Base-by-base conservation (phyloP, 164 flowering plant genomes). In the Kalanchoe fedtschenkoi region DNA sequence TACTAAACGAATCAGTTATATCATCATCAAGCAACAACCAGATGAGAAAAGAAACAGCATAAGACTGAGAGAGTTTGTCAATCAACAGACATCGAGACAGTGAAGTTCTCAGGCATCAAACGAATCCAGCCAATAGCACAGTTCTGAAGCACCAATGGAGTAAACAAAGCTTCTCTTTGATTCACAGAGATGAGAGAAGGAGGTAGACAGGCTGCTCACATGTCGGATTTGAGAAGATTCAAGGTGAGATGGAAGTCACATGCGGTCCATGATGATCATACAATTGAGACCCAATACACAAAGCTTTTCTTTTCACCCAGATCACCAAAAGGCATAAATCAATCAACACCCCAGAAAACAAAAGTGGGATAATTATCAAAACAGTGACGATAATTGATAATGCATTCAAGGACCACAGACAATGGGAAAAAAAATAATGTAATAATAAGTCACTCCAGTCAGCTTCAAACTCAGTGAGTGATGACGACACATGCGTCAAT, bases 331-430 rank as follows among this genome's bases (percentile, higher is more conserved):
- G 56, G 16, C 56, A 51, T 26, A 51, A 51, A 51, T 51, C 32
- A 51, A 51, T 51, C 56, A n/a, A 26, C 56, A 51, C 56, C 56
- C 28, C 56, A 51, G 32, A 51, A 51, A 51, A 51, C 56, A 51
- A 51, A 51, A 51, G 56, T 24, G 30, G 26, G 56, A 51, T 51
- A 51, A 51, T 9, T 29, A 24, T 51, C 30, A 51, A 1, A 10
- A 24, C 32, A 51, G 28, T 51, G 13, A 44, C 21, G n/a, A 21
- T 19, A 44, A 44, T 44, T 44, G 51, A 51, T 51, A 9, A 29
- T 10, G 2, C 32, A 24, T 51, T 51, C 32, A 51, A 51, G 56
- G 56, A 51, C 56, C 56, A 37, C 39, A 37, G 13, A 37, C 14
- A 37, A 37, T n/a, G n/a, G n/a, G n/a, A n/a, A n/a, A n/a, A n/a